Evolutionary conservation across 2,329 filamentous ascomycete species (phyloP), one percentile per base, ranked within the genome.

Genomic region (Stachybotrys elegans): DNA sequence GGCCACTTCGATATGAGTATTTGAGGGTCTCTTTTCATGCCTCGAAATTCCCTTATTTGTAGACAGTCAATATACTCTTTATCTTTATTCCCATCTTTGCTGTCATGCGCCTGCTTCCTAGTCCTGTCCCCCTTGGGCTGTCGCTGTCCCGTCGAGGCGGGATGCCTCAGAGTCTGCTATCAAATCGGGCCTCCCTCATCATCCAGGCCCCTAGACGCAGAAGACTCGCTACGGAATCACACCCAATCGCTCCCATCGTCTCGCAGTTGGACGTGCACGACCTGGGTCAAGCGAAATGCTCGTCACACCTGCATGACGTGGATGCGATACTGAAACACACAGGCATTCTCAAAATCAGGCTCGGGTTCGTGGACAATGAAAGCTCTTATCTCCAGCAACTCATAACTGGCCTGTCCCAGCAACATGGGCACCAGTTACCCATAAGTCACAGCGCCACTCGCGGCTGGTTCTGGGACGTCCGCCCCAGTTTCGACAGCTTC

Each of bases 391-490:
- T 70, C 6, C 32, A 60, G 34, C 43, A 52, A 4, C 49, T 70
- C 5, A 46, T 70, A 12, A 16, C 47, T 3, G 59, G 53, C 16
- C 60, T 71, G 1, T 55, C 70, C 44, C 35, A 49, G 5, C 12
- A 58, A 9, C 57, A 65, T 20, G 55, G 56, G 0, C 68, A 71
- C 39, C 51, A 51, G 2, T 56, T 70, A 1, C 68, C 68, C 4
- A 68, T 70, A 16, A 47, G 59, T 0, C 68, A 71, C 47, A 70
- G 66, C 45, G 65, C 67, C 1, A 59, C 53, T 0, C 58, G 60
- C 4, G 68, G 68, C 4, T 71, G 67, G 68, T 71, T 71, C 48
- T 71, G 68, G 68, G 68, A 71, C 36, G 57, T 70, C 3, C 61
- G 61, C 2, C 68, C 65, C 3, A 57, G 49, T 32, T 37, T 44